Percentiles rank a stretch among this genome's conserved stretches.
These are phyloP conservation scores for Tulasnella sp. DNA, from an alignment of 768 basidiomycete genomes.

Conservation along the genomic window DNA sequence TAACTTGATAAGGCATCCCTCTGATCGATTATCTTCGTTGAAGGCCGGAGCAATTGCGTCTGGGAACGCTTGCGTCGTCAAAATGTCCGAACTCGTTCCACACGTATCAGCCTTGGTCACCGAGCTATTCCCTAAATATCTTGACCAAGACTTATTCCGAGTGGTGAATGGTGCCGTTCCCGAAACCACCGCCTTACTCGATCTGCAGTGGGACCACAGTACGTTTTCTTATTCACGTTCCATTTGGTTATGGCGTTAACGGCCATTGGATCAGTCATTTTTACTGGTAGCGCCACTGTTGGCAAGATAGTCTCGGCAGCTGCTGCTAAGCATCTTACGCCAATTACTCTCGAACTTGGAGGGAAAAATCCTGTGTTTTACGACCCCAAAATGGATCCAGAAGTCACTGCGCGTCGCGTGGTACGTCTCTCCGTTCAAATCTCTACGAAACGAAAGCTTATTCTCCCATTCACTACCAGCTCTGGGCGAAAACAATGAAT, in stretches of 20 bases:
- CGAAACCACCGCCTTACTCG: constrained; percentile 67
- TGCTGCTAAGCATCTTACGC: constrained; percentile 22
- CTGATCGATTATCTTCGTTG: background rate
- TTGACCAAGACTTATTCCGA: constrained; percentile 62
- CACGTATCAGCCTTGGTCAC: constrained; percentile 55
- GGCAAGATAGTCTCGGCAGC: constrained; percentile 16
- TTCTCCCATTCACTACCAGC: background rate
- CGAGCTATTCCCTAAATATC: constrained; percentile 67
- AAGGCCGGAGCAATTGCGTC: constrained; percentile 66
- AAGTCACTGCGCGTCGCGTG: constrained; percentile 35
- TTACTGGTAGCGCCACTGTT: constrained; percentile 17
- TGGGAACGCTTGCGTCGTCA: constrained; percentile 66
- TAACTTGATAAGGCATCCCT: background rate
- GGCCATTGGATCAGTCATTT: constrained; percentile 2
- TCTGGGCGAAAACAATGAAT: constrained; percentile 76
- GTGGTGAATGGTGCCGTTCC: constrained; percentile 68
- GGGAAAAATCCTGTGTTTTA: constrained; percentile 39
- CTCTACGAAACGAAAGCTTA: background rate
- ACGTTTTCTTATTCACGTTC: constrained; percentile 41
- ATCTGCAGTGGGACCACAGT: constrained; percentile 66
- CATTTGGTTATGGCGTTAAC: constrained; percentile 33
- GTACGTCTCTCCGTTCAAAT: constrained; percentile 34
- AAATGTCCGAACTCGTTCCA: constrained; percentile 70
- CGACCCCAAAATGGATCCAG: constrained; percentile 33
- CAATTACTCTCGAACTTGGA: constrained; percentile 26